Evolutionary conservation across 2,329 filamentous ascomycete genomes (phyloP).

Genomic region (Rugonectria rugulosa): DNA sequence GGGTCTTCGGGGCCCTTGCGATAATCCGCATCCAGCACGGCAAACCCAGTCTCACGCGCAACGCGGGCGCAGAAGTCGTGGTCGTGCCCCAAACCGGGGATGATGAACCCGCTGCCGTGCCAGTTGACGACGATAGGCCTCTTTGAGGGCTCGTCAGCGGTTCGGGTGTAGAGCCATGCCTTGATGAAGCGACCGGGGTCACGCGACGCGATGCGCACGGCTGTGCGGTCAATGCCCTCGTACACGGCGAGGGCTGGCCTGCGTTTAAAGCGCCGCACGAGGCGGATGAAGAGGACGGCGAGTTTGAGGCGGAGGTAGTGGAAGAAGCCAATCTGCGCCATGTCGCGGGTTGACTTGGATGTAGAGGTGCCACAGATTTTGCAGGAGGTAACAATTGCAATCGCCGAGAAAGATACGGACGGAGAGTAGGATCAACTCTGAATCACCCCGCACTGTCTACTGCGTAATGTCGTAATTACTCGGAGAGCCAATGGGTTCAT

Average conservation of each 20-base stretch:
- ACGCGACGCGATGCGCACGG: conserved; percentile 38
- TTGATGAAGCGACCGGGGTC: conserved; percentile 37
- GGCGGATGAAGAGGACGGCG: not conserved
- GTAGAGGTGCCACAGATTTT: too few species aligned
- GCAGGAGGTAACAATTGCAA: too few species aligned
- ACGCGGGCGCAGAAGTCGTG: conserved; percentile 45
- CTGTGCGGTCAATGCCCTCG: conserved; percentile 12
- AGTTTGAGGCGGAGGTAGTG: not conserved
- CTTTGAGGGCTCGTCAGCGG: not conserved
- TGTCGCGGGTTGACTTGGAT: too few species aligned
- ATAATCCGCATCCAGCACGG: conserved; percentile 45
- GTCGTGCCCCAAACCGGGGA: conserved; percentile 46
- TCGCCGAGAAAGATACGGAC: too few species aligned
- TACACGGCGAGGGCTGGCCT: not conserved
- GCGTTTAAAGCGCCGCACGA: not conserved
- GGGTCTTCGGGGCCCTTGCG: conserved; percentile 48
- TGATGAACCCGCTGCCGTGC: conserved; percentile 43
- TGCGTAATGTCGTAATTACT: too few species aligned
- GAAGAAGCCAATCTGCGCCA: not conserved
- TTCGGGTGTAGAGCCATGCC: conserved; percentile 41
- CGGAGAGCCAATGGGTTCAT: too few species aligned
- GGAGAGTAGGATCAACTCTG: too few species aligned
- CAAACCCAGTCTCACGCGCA: conserved; percentile 36
- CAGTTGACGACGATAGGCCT: conserved; percentile 44
- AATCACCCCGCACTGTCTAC: too few species aligned